phyloP scores from a whole-genome alignment of 371 early-diverging fungal species.

The Mucor ambiguus region DNA sequence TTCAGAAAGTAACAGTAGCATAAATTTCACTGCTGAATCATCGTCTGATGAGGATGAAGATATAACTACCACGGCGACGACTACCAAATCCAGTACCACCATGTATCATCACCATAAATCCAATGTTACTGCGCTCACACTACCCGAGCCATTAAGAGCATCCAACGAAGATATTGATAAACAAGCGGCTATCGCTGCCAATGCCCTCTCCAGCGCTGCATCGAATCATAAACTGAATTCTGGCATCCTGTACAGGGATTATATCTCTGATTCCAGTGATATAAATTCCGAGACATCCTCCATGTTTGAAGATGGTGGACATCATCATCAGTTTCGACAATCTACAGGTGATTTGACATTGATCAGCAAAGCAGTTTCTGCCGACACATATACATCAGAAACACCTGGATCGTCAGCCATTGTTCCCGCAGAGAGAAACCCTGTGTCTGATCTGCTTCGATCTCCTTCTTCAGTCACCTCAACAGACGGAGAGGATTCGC shows the following conservation, averaged over 20 bases:
- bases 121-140: conserved; percentile 1
- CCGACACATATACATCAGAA: conserved; percentile 11
- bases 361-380: conserved; percentile 15
- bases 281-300: conserved; percentile 23
- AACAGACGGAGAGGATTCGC: conserved; percentile 2
- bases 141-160: conserved; percentile 7
- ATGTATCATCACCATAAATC: conserved; percentile 2
- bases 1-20: background rate
- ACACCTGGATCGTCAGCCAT: conserved; percentile 10
- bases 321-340: conserved; percentile 9
- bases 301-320: background rate
- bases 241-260: conserved; percentile 15
- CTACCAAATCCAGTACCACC: background rate
- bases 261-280: conserved; percentile 20
- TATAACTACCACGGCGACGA: background rate
- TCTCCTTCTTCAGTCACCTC: conserved; percentile 12
- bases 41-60: background rate
- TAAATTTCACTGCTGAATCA: conserved; percentile 11
- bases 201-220: background rate
- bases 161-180: conserved; percentile 7
- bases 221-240: conserved; percentile 13
- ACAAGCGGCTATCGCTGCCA: background rate
- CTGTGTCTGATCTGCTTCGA: conserved; percentile 14
- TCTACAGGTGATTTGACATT: conserved; percentile 17
- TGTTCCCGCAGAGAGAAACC: conserved; percentile 18